These are phyloP conservation scores for Biscutella auriculata DNA, from an alignment of 441 rosid species.

Conservation along the genomic window DNA sequence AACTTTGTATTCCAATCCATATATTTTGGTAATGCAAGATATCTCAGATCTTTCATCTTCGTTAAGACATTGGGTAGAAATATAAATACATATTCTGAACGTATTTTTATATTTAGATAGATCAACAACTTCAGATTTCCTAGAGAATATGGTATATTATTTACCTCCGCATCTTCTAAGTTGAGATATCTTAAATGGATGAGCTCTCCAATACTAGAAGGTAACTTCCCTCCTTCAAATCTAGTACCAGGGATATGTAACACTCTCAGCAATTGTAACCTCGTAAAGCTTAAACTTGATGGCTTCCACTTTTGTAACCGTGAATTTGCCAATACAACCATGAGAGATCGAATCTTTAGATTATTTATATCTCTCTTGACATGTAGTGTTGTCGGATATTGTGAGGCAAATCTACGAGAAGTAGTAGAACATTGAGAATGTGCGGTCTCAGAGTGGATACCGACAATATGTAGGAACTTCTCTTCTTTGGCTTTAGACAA, in stretches of 20 bases:
- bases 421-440: not conserved
- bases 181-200: not conserved
- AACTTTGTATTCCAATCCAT: not conserved
- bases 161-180: accelerated
- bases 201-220: not conserved
- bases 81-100: not conserved
- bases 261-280: not conserved
- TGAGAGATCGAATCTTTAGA: not conserved
- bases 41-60: not conserved
- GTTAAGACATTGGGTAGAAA: not conserved
- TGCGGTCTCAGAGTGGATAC: not conserved
- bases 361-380: not conserved
- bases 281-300: not conserved
- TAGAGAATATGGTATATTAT: not conserved
- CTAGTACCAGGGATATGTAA: not conserved
- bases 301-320: not conserved
- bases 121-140: not conserved
- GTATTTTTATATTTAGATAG: not conserved
- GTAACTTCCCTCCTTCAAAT: not conserved
- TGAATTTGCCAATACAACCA: not conserved
- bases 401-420: not conserved
- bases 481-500: slow-evolving; percentile 9
- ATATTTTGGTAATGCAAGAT: accelerated
- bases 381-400: not conserved
- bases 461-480: not conserved